Conservation (phyloP, 352 stramenopile species). For the Saprolegnia diclina region DNA sequence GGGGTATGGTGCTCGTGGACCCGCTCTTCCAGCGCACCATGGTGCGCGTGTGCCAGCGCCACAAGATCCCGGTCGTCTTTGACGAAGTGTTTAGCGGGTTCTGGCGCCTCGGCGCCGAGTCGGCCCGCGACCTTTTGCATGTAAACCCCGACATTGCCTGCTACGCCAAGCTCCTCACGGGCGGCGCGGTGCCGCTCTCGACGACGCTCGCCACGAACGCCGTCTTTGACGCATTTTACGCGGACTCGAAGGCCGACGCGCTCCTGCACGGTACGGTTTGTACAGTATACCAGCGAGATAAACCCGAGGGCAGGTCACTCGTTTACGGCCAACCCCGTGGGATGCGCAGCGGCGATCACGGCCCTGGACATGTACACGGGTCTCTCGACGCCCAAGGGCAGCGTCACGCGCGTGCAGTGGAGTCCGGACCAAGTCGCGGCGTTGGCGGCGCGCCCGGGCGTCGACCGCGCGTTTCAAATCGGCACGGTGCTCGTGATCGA, state of each 20-base stretch:
- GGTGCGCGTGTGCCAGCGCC: slow-evolving; percentile 64
- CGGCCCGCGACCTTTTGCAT: slow-evolving; percentile 72
- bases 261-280: slow-evolving; percentile 64
- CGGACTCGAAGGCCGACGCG: slow-evolving; percentile 77
- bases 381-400: slow-evolving; percentile 33
- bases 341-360: slow-evolving; percentile 84
- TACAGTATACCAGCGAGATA: background rate
- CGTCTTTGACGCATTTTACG: slow-evolving; percentile 87
- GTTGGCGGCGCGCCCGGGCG: slow-evolving; percentile 45
- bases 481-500: slow-evolving; percentile 76
- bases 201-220: slow-evolving; percentile 84
- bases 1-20: slow-evolving; percentile 87
- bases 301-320: slow-evolving; percentile 47
- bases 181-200: slow-evolving; percentile 80
- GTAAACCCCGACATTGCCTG: slow-evolving; percentile 86
- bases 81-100: slow-evolving; percentile 90
- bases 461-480: slow-evolving; percentile 65
- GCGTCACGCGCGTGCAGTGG: slow-evolving; percentile 51
- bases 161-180: slow-evolving; percentile 90
- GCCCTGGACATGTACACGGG: slow-evolving; percentile 84
- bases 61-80: slow-evolving; percentile 86
- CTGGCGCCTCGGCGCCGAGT: slow-evolving; percentile 85
- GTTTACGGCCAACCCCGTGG: slow-evolving; percentile 89
- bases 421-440: slow-evolving; percentile 38
- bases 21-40: slow-evolving; percentile 89